Conservation (phyloP, 805 yeast species). For the Yamadazyma kitorensis region DNA sequence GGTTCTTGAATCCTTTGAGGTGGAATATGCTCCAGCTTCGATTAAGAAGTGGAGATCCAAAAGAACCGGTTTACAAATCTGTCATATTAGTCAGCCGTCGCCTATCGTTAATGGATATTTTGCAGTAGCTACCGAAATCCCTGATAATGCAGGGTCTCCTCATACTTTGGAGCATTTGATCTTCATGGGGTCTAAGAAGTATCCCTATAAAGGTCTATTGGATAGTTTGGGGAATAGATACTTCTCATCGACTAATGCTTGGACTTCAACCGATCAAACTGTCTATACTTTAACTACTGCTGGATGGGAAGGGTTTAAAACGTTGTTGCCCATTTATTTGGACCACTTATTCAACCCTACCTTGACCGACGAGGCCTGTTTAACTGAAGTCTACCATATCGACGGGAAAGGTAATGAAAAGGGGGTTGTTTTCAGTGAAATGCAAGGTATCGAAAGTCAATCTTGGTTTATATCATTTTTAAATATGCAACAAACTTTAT, state of each 20-base stretch:
- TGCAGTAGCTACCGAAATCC: constrained; percentile 91
- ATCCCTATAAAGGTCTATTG: constrained; percentile 87
- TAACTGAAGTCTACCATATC: constrained; percentile 92
- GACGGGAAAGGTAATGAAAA: constrained; percentile 89
- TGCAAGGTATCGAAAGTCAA: constrained; percentile 89
- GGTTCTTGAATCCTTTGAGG: constrained; percentile 42
- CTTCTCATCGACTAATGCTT: constrained; percentile 87
- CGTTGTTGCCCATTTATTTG: constrained; percentile 80
- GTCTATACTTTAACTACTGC: constrained; percentile 90
- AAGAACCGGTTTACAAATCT: constrained; percentile 80
- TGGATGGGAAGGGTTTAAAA: constrained; percentile 92
- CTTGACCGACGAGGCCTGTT: constrained; percentile 82
- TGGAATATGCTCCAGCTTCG: constrained; percentile 71
- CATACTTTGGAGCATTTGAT: constrained; percentile 93
- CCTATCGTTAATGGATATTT: constrained; percentile 93
- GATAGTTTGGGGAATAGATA: constrained; percentile 84
- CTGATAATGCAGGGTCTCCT: constrained; percentile 87
- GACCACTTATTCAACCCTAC: constrained; percentile 88
- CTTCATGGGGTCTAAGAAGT: constrained; percentile 88
- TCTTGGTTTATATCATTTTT: constrained; percentile 65
- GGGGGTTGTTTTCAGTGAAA: constrained; percentile 96
- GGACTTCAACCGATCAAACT: constrained; percentile 96
- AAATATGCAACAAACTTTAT: constrained; percentile 57
- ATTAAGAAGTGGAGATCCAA: constrained; percentile 75
- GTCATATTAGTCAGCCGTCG: constrained; percentile 72